These are phyloP conservation scores for Carex myosuroides DNA, from an alignment of 176 grass and related monocot species.

Conservation along the genomic window DNA sequence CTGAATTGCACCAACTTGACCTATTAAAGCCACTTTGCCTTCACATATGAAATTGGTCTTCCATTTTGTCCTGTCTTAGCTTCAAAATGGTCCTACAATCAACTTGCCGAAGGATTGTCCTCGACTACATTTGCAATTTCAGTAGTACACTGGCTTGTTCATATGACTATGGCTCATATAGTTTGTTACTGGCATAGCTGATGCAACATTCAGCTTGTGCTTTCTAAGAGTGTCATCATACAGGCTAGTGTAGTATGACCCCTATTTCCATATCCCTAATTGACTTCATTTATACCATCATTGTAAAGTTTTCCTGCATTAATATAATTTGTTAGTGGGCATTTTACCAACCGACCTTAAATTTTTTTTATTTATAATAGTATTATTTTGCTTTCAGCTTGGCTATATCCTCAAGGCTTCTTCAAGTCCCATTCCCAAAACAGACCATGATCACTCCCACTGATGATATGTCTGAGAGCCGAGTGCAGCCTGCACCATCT, in stretches of 20 bases:
- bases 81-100: background rate
- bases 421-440: constrained; percentile 98
- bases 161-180: background rate
- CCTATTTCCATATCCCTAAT: background rate
- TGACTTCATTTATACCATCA: background rate
- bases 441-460: constrained; percentile 81
- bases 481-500: constrained; percentile 40
- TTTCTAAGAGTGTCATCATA: background rate
- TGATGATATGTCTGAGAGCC: constrained; percentile 74
- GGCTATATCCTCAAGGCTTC: constrained; percentile 92
- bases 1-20: background rate
- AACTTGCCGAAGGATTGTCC: background rate
- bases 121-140: background rate
- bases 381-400: constrained; percentile 57
- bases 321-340: too few species aligned
- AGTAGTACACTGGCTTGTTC: background rate
- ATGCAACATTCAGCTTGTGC: background rate
- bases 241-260: background rate
- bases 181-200: background rate
- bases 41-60: background rate
- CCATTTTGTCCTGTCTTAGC: background rate
- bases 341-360: too few species aligned
- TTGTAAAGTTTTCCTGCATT: too few species aligned
- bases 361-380: background rate
- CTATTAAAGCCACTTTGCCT: background rate